Conservation (phyloP, 2,329 filamentous ascomycete species). For the Fusarium odoratissimum region DNA sequence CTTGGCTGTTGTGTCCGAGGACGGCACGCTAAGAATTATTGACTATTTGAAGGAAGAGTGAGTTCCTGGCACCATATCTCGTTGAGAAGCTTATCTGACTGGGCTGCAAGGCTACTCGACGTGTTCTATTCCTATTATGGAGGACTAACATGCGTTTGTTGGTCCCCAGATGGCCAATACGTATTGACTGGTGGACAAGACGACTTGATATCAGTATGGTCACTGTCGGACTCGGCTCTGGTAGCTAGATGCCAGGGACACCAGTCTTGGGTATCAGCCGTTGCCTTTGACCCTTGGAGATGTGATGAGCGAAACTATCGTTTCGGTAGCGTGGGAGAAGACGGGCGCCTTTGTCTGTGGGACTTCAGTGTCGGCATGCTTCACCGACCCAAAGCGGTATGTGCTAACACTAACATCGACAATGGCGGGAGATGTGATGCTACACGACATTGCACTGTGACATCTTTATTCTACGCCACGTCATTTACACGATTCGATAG, state of each 20-base stretch:
- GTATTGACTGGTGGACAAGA: constrained; percentile 96
- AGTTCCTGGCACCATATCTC: constrained; percentile 42
- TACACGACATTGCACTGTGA: background rate
- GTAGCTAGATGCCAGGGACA: constrained; percentile 95
- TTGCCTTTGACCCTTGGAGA: constrained; percentile 96
- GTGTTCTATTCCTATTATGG: constrained; percentile 94
- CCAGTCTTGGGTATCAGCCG: constrained; percentile 92
- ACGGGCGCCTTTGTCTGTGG: constrained; percentile 91
- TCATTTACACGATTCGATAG: background rate
- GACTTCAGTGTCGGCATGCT: constrained; percentile 98
- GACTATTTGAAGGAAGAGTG: constrained; percentile 93
- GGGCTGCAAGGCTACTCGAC: constrained; percentile 75
- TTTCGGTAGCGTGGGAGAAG: constrained; percentile 95
- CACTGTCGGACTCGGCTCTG: constrained; percentile 81
- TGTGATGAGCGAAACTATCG: constrained; percentile 96
- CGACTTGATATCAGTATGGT: constrained; percentile 97
- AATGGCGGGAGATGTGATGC: background rate
- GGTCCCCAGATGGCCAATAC: constrained; percentile 97
- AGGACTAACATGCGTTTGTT: constrained; percentile 91
- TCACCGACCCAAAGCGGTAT: constrained; percentile 85
- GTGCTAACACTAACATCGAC: constrained; percentile 49
- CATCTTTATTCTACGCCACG: background rate
- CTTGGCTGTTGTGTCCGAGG: constrained; percentile 90
- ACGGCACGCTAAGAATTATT: constrained; percentile 88
- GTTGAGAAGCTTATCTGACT: background rate